phyloP scores from a whole-genome alignment of 495 filamentous ascomycete species.

The Podospora tetraspora region DNA sequence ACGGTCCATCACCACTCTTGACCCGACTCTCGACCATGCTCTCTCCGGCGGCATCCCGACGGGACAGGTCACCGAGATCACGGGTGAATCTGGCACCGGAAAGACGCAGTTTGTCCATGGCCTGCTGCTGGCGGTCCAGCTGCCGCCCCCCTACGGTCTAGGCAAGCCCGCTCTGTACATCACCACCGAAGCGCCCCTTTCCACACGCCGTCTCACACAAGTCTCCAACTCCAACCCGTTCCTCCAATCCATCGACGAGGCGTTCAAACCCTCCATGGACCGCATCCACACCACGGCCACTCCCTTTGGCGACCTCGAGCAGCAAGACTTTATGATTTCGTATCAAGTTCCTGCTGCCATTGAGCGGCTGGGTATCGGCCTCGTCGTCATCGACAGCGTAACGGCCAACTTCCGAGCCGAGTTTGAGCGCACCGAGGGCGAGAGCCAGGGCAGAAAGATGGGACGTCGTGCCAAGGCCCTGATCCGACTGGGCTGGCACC shows the following conservation, averaged over 20 bases:
- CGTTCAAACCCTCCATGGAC: constrained; percentile 58
- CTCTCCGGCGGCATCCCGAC: constrained; percentile 81
- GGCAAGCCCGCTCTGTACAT: constrained; percentile 75
- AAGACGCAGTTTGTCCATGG: constrained; percentile 92
- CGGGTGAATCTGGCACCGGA: constrained; percentile 89
- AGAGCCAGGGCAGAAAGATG: constrained; percentile 43
- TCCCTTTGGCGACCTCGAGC: constrained; percentile 70
- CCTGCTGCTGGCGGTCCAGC: constrained; percentile 75
- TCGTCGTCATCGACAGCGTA: constrained; percentile 83
- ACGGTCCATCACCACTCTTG: constrained; percentile 72
- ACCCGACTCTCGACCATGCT: constrained; percentile 64
- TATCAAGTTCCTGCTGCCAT: constrained; percentile 90
- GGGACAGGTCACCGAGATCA: constrained; percentile 82
- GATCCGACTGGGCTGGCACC: constrained; percentile 64
- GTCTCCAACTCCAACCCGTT: constrained; percentile 62
- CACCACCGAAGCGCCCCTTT: constrained; percentile 84
- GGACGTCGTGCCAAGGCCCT: constrained; percentile 62
- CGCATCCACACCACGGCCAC: constrained; percentile 72
- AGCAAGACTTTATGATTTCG: constrained; percentile 88
- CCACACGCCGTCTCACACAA: constrained; percentile 74
- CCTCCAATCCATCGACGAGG: constrained; percentile 43
- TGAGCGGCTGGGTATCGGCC: constrained; percentile 62
- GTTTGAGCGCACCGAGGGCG: constrained; percentile 51
- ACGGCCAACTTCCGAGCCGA: constrained; percentile 94
- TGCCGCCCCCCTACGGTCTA: constrained; percentile 66